phyloP scores from a whole-genome alignment of 352 stramenopile species.

The Globisporangium viniferum region DNA sequence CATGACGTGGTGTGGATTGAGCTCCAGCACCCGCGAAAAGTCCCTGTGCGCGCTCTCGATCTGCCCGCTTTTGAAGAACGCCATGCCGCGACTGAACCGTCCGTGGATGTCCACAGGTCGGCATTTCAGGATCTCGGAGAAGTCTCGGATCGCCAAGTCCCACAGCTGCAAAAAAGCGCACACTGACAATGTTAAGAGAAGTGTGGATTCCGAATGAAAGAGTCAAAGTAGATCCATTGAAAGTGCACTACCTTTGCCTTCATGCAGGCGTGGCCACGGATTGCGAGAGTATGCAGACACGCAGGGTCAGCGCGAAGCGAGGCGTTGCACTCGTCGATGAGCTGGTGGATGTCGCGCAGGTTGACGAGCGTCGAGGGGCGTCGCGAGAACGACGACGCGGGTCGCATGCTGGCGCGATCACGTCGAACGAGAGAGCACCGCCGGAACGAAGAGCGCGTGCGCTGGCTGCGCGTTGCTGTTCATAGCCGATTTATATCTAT shows the following conservation, averaged over 20 bases:
- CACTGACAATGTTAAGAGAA: background rate
- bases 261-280: conserved; percentile 66
- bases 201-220: too few species aligned
- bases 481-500: background rate
- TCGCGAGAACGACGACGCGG: conserved; percentile 4
- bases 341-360: conserved; percentile 43
- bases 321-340: conserved; percentile 58
- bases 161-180: conserved; percentile 25
- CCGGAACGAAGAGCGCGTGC: background rate
- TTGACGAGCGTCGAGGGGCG: conserved; percentile 22
- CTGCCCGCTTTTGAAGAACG: conserved; percentile 48
- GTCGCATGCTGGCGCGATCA: background rate
- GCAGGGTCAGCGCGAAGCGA: conserved; percentile 34
- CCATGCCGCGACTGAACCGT: conserved; percentile 73
- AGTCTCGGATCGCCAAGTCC: conserved; percentile 49
- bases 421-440: background rate
- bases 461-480: background rate
- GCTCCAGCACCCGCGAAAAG: conserved; percentile 57
- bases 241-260: conserved; percentile 43
- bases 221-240: background rate
- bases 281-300: conserved; percentile 57
- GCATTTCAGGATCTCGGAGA: conserved; percentile 42
- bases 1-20: conserved; percentile 79
- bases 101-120: conserved; percentile 58
- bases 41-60: conserved; percentile 58